Base-by-base conservation (phyloP, 805 yeast genomes). In the Wickerhamiella sergipiensis region DNA sequence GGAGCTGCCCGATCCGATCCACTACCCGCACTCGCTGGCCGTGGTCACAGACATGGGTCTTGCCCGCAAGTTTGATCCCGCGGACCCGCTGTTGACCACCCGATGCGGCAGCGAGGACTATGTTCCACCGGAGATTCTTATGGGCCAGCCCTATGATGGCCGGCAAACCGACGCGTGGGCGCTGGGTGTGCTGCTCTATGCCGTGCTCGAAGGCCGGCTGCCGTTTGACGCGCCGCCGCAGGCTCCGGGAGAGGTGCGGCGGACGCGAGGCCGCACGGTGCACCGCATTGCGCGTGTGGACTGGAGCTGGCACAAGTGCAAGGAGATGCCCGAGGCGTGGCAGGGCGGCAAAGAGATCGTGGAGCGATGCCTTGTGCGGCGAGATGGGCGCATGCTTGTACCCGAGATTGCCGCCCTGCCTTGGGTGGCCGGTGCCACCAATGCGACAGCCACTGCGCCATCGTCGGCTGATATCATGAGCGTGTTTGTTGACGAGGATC, bases 51-150 rank as follows among this genome's bases (percentile, higher is more conserved):
- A 92, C 70, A 83, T 92, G 67, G 98, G 99, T 0, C 73, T 92
- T 24, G 82, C 95, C 10, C 81, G 87, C 58, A 70, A 73, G 47
- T 74, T 90, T 22, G 79, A 75, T 47, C 75, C 78, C 1, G 73
- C 70, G 1, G 71, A 77, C 56, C 84, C 87, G 23, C 59, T 82
- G 52, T 72, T 94, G 23, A 75, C 85, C 2, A 90, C 97, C 1
- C 69, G 97, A 54, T 92, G 98, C 65, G 98, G 99, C 0, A 85
- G 95, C 1, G 96, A 86, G 55, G 98, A 92, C 64, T 92, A 92
- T 60, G 95, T 92, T 6, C 83, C 96, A 0, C 99, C 98, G 0
- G 99, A 92, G 62, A 68, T 92, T 22, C 69, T 92, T 39, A 78
- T 92, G 79, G 97, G 97, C 1, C 72, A 85, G 51, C 83, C 87